These are phyloP conservation scores for Stachybotrys chartarum DNA, from an alignment of 2,329 filamentous ascomycete genomes.

Conservation along the genomic window DNA sequence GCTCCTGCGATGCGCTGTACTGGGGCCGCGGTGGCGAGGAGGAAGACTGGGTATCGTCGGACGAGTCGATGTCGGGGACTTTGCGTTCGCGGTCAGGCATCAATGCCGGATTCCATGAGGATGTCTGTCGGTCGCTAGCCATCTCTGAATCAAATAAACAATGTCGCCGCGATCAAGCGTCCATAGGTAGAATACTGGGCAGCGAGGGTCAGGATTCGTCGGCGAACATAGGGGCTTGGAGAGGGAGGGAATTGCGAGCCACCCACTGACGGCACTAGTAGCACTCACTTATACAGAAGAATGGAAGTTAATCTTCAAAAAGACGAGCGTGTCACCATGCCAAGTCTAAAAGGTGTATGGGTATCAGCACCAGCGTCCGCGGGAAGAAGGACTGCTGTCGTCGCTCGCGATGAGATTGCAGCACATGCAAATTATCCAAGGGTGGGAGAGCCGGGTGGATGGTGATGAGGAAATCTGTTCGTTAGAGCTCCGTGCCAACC, in stretches of 20 bases:
- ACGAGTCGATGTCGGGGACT: conserved; percentile 9
- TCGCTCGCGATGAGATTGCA: not conserved
- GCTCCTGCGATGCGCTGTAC: conserved; percentile 1
- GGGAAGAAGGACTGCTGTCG: not conserved
- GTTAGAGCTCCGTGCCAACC: conserved; percentile 1
- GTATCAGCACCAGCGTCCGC: not conserved
- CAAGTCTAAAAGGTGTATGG: not conserved
- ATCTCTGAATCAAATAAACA: conserved; percentile 18
- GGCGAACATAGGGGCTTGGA: not conserved
- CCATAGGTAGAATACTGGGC: not conserved
- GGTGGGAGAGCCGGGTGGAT: not conserved
- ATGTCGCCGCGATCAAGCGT: not conserved
- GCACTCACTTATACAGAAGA: not conserved
- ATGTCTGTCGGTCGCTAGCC: conserved; percentile 26
- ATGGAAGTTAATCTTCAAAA: not conserved
- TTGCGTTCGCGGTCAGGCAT: conserved; percentile 25
- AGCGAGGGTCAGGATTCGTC: not conserved
- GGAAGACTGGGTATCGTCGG: conserved; percentile 11
- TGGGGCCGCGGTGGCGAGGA: conserved; percentile 11
- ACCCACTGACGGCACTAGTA: not conserved
- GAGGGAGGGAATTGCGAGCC: not conserved
- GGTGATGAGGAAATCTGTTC: not conserved
- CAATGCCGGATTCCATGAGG: conserved; percentile 33
- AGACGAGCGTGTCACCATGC: not conserved
- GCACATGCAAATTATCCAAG: not conserved